Percentiles rank a stretch among this genome's conserved stretches.
phyloP scores from a whole-genome alignment of 345 rosid genomes.

The Brassica rapa region DNA sequence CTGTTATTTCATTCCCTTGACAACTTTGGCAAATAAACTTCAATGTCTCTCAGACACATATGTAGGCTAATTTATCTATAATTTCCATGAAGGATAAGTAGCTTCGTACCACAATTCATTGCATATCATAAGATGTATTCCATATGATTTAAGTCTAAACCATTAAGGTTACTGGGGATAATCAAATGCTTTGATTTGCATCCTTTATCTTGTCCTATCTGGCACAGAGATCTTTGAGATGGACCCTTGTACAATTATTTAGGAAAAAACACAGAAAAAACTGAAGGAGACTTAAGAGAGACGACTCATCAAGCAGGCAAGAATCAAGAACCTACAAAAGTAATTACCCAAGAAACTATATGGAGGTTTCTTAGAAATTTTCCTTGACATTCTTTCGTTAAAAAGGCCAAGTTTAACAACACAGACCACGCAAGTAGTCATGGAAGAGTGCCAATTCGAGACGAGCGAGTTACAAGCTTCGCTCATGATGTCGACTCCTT shows the following conservation, averaged over 20 bases:
- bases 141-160: not conserved
- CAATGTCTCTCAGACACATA: not conserved
- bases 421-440: not conserved
- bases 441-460: conserved; percentile 57
- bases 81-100: not conserved
- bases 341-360: not conserved
- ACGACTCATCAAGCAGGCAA: not conserved
- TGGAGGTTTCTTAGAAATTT: not conserved
- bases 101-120: not conserved
- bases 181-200: not conserved
- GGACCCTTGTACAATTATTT: not conserved
- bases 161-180: not conserved
- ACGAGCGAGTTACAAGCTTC: conserved; percentile 73
- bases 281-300: not conserved
- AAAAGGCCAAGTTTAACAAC: not conserved
- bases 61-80: not conserved
- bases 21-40: not conserved
- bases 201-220: not conserved
- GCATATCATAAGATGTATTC: not conserved
- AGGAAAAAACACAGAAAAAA: not conserved
- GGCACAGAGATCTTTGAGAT: not conserved
- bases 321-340: not conserved
- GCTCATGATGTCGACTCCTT: conserved; percentile 57
- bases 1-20: not conserved
- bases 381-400: not conserved